Conservation (phyloP, 2,329 filamentous ascomycete genomes). For the Saccharata proteae region DNA sequence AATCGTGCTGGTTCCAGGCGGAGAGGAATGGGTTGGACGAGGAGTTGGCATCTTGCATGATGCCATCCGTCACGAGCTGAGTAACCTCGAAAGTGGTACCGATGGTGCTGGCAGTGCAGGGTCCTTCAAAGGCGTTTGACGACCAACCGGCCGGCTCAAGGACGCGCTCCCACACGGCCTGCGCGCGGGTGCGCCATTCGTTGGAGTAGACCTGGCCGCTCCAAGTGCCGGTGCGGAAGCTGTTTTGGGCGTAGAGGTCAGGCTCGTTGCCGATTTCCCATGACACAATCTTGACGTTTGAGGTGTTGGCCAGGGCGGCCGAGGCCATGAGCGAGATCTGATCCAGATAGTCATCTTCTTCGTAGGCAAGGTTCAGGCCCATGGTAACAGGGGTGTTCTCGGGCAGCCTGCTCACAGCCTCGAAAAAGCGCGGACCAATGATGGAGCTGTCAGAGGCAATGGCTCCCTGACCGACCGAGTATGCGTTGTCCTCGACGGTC, state of each 20-base stretch:
- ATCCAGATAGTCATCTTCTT: constrained; percentile 30
- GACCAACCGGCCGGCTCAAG: constrained; percentile 27
- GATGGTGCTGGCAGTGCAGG: constrained; percentile 38
- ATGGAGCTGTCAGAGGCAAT: constrained; percentile 32
- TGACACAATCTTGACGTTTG: constrained; percentile 27
- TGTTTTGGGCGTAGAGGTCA: constrained; percentile 31
- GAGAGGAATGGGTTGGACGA: constrained; percentile 23
- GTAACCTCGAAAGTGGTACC: constrained; percentile 37
- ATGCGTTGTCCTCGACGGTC: constrained; percentile 26
- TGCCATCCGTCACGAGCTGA: constrained; percentile 28
- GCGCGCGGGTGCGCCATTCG: constrained; percentile 34
- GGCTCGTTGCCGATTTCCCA: constrained; percentile 35
- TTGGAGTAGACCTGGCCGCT: constrained; percentile 31
- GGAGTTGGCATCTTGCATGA: constrained; percentile 25
- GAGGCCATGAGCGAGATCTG: constrained; percentile 31
- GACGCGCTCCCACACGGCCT: constrained; percentile 33
- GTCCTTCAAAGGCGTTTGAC: constrained; percentile 37
- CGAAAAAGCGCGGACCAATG: constrained; percentile 37
- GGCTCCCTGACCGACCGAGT: constrained; percentile 27
- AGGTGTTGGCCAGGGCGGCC: constrained; percentile 24
- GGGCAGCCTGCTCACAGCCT: constrained; percentile 38
- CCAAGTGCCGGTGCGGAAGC: constrained; percentile 34
- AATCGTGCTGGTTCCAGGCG: constrained; percentile 42
- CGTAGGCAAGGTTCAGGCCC: constrained; percentile 39
- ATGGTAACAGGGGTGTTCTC: constrained; percentile 37